Conservation (phyloP, 495 filamentous ascomycete species). For the Neurospora hispaniola region DNA sequence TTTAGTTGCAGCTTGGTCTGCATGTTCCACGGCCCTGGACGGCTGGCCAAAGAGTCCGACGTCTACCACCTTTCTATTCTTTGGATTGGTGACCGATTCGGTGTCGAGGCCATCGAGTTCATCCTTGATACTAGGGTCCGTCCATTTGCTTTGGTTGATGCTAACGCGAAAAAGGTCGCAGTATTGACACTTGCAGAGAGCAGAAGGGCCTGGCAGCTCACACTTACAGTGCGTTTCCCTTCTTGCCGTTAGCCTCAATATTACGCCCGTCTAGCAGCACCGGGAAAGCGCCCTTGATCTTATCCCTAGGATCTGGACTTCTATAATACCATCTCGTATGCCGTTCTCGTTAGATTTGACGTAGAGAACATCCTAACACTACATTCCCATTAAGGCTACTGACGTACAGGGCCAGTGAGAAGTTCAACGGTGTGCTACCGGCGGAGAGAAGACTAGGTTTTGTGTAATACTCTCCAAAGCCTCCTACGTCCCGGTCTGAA, state of each 20-base stretch:
- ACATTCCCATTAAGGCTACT: background rate
- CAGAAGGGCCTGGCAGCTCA: background rate
- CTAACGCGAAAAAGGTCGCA: background rate
- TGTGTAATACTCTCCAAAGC: background rate
- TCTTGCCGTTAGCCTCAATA: background rate
- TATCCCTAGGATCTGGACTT: background rate
- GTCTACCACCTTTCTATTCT: background rate
- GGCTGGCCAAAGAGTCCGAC: background rate
- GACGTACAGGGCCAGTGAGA: background rate
- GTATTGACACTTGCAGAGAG: background rate
- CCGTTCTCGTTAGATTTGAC: background rate
- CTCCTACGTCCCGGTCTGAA: background rate
- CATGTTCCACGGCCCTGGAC: background rate
- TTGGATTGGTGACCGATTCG: background rate
- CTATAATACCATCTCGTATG: background rate
- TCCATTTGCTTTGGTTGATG: background rate
- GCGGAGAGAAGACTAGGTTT: background rate
- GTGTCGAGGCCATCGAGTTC: background rate
- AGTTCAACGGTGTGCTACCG: background rate
- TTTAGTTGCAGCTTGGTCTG: background rate
- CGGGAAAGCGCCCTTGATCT: background rate
- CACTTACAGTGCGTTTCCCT: background rate
- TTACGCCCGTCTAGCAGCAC: background rate
- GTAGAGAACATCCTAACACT: background rate
- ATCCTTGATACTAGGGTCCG: background rate